Base-by-base conservation (phyloP, 2,329 filamentous ascomycete genomes). In the Atkinsonella hypoxylon region DNA sequence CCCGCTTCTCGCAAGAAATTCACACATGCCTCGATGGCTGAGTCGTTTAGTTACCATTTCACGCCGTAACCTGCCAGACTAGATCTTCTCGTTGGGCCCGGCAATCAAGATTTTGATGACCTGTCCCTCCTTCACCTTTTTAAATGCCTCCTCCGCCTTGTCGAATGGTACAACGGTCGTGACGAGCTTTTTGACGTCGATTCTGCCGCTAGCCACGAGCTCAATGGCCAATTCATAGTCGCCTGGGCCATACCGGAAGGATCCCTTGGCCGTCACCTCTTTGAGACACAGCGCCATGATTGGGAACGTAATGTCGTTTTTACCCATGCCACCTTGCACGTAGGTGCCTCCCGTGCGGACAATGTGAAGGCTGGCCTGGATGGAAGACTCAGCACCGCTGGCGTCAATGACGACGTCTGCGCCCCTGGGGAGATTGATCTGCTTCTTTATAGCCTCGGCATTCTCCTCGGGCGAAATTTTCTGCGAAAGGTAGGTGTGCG, bases 271-370 rank as follows among this genome's bases (percentile, higher is more conserved):
- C 11, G 83, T 94, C 48, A 95, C 75, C 73, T 97, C 91, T 72
- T 96, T 96, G 47, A 83, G 77, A 66, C 89, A 94, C 63, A 94
- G 75, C 5, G 87, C 85, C 79, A 91, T 87, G 65, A 97, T 95
- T 48, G 91, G 91, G 73, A 96, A 95, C 9, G 70, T 86, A 66
- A 96, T 90, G 62, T 95, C 87, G 39, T 81, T 68, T 64, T 85
- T 86, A 62, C 91, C 91, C 89, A 96, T 95, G 50, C 90, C 90
- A 53, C 83, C 88, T 70, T 94, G 89, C 9, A 94, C 83, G 60
- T 88, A 91, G 15, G 78, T 83, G 32, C 87, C 87, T 51, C 87
- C 87, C 45, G 74, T 74, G 55, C 82, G 77, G 26, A 89, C 77
- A 18, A 77, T 76, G 67, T 90, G 83, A 59, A 91, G 77, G 34